phyloP scores from a whole-genome alignment of 208 protist species.

The Vickermania spadyakhi region DNA sequence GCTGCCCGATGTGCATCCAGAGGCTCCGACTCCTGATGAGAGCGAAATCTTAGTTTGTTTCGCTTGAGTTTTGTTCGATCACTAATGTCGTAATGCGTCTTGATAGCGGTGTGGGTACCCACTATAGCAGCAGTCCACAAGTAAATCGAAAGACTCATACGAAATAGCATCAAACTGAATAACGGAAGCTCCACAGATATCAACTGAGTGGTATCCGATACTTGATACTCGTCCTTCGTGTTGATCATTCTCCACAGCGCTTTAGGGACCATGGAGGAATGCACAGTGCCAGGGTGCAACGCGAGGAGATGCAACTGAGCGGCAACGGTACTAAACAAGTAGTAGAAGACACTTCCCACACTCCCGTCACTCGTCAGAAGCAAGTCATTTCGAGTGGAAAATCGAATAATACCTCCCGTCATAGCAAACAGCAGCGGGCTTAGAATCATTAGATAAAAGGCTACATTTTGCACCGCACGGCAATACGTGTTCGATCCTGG shows the following conservation, averaged over 20 bases:
- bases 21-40: slow-evolving; percentile 34
- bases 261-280: neutral
- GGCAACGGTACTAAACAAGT: slow-evolving; percentile 37
- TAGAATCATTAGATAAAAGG: slow-evolving; percentile 41
- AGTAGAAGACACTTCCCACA: slow-evolving; percentile 44
- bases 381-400: slow-evolving; percentile 14
- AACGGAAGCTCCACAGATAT: slow-evolving; percentile 18
- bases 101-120: slow-evolving; percentile 56
- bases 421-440: slow-evolving; percentile 41
- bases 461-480: slow-evolving; percentile 31
- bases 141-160: slow-evolving; percentile 30
- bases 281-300: neutral
- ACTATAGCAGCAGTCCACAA: slow-evolving; percentile 37
- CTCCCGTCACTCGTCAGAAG: slow-evolving; percentile 35
- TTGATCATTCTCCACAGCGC: neutral
- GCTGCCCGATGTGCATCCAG: slow-evolving; percentile 56
- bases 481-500: slow-evolving; percentile 65
- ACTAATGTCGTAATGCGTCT: slow-evolving; percentile 67
- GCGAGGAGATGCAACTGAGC: slow-evolving; percentile 24
- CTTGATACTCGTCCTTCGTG: neutral
- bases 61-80: slow-evolving; percentile 62
- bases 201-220: slow-evolving; percentile 3
- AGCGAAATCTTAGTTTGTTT: slow-evolving; percentile 45
- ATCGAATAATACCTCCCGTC: slow-evolving; percentile 39
- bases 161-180: slow-evolving; percentile 30